Conservation (phyloP, 768 basidiomycete species). For the Leccinellum rugosiceps region DNA sequence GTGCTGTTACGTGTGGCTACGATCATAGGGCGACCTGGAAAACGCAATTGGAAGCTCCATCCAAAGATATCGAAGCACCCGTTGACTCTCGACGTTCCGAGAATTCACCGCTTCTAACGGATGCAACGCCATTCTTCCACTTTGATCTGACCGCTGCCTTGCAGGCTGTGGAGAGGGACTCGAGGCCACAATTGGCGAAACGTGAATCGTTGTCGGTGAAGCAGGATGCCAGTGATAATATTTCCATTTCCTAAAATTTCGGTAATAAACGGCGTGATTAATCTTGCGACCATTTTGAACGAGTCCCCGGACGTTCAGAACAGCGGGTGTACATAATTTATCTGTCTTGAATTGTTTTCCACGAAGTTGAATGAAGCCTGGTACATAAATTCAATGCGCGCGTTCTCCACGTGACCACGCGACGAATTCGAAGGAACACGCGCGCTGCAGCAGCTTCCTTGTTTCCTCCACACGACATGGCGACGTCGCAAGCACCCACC, state of each 20-base stretch:
- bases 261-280: background rate
- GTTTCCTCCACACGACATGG: slow-evolving; percentile 29
- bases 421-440: background rate
- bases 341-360: background rate
- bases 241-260: background rate
- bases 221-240: background rate
- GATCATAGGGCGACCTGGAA: background rate
- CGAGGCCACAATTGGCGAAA: background rate
- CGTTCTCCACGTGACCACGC: background rate
- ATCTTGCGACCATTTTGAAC: background rate
- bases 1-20: background rate
- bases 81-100: background rate
- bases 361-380: background rate
- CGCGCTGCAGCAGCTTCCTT: background rate
- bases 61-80: background rate
- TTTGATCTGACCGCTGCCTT: background rate
- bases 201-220: background rate
- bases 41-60: background rate
- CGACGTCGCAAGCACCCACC: slow-evolving; percentile 44
- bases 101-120: background rate
- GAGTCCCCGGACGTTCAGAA: background rate
- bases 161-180: background rate
- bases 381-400: too few species aligned
- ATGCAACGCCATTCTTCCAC: background rate
- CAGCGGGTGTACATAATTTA: background rate